phyloP scores from a whole-genome alignment of 2,329 filamentous ascomycete species.

The Myriosclerotinia curreyana region DNA sequence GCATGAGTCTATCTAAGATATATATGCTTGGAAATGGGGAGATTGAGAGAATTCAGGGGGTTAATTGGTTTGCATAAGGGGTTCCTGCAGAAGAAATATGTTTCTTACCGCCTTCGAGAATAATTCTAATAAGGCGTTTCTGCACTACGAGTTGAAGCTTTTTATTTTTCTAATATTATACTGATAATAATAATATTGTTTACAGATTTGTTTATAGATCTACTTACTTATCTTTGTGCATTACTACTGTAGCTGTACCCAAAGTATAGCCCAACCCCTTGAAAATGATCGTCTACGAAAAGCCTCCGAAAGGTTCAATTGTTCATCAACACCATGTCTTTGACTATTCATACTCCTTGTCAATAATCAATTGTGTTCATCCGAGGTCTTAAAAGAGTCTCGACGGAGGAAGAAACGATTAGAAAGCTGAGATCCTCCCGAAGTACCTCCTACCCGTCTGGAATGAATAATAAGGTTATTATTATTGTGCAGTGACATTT shows the following conservation, averaged over 20 bases:
- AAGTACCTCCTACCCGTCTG: not conserved
- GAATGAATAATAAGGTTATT: not conserved
- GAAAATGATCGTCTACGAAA: conserved; percentile 17
- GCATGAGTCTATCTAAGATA: not conserved
- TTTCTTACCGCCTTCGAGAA: conserved; percentile 19
- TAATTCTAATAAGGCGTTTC: not conserved
- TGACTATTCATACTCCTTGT: not conserved
- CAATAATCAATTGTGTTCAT: not conserved
- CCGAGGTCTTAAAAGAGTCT: conserved; percentile 5
- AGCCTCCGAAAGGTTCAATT: not conserved
- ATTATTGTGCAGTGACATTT: not conserved
- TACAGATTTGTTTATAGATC: not conserved
- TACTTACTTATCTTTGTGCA: conserved; percentile 6
- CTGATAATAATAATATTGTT: no score
- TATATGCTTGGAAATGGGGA: conserved; percentile 15
- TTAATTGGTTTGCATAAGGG: not conserved
- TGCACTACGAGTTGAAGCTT: not conserved
- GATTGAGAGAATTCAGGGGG: conserved; percentile 2
- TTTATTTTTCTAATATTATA: not conserved
- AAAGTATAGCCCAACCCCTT: not conserved
- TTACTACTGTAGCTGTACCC: not conserved
- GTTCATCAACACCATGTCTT: not conserved
- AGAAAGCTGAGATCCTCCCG: not conserved
- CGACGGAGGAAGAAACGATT: conserved; percentile 3
- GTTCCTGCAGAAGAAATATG: conserved; percentile 17